These are phyloP conservation scores for Rhodocollybia butyracea DNA, from an alignment of 768 basidiomycete species.

Conservation along the genomic window DNA sequence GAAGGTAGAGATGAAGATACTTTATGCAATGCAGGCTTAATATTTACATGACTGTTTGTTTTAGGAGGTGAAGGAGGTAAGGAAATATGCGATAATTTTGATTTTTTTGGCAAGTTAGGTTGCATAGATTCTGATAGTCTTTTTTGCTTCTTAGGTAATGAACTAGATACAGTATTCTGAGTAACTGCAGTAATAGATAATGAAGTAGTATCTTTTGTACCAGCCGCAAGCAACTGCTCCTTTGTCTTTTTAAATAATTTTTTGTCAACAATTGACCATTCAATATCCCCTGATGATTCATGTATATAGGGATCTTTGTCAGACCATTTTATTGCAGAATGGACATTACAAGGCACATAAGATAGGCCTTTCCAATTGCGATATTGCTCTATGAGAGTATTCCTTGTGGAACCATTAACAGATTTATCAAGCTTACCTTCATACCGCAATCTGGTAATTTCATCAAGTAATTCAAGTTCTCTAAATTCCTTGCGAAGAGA, in stretches of 20 bases:
- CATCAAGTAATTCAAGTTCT: conserved; percentile 32
- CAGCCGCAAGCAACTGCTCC: too few species aligned
- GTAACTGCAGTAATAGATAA: too few species aligned
- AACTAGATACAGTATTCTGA: too few species aligned
- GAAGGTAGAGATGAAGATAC: too few species aligned
- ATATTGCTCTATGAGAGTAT: neutral
- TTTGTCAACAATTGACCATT: neutral
- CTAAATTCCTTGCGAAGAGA: conserved; percentile 27
- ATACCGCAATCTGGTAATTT: conserved; percentile 26
- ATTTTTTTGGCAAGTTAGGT: too few species aligned
- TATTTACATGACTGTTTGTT: too few species aligned
- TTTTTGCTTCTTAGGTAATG: too few species aligned
- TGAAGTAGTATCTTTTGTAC: too few species aligned
- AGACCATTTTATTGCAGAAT: neutral
- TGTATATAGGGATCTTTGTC: neutral
- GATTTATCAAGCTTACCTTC: conserved; percentile 12
- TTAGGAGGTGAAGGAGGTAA: too few species aligned
- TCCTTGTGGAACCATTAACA: conserved; percentile 10
- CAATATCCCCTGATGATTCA: neutral
- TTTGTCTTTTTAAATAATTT: neutral
- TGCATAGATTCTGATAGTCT: too few species aligned
- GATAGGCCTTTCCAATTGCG: neutral
- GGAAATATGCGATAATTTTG: too few species aligned
- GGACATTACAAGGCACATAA: neutral
- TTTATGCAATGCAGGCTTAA: too few species aligned